Evolutionary conservation across 768 basidiomycete species (phyloP), one percentile per base, ranked within the genome.

Genomic region (Hirschioporus abietinus): DNA sequence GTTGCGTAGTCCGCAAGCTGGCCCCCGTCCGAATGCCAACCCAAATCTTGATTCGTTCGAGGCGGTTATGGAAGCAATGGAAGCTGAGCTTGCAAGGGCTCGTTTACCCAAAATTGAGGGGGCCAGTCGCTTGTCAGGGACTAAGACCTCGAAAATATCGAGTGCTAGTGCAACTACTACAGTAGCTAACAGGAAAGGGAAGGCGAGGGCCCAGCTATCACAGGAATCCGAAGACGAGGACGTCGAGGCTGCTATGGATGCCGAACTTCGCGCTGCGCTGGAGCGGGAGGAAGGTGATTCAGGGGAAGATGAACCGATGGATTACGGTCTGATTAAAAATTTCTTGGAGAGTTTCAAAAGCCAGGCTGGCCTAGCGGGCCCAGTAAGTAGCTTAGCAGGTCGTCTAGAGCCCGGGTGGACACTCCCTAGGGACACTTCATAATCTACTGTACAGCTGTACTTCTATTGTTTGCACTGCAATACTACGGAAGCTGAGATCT

Each of bases 331-430:
- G 72, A 96, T 99, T 80, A 96, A 94, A 78, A 96, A 97, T 76
- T 95, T 99, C 76, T 77, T 99, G 76, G 95, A 97, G 79, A 96
- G 95, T 76, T 98, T 93, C 82, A 94, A 93, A 74, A 89, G 89
- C 69, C 97, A 99, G 74, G 91, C 75, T 8, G 97, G 97, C 25
- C 77, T 92, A 63, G 87, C 92, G 26, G 97, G 97, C 0, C 97
- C 96, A 25, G 96, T 97, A 17, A 84, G 96, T 64, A 97, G 89
- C 73, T 79, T 99, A 60, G 92, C 89, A 58, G 93, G 97, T 57
- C 82, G 95, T 70, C 74, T 99, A 68, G 87, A 92, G 65, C 86
- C 88, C 60, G 90, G 83, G 0, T 92, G 92, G 82, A 72, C 82
- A 58, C 75, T 95, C 42, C 93, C 93, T 10, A 81, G 90, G 71